Evolutionary conservation across 345 rosid species (phyloP).

Genomic region (Eutrema japonicum): DNA sequence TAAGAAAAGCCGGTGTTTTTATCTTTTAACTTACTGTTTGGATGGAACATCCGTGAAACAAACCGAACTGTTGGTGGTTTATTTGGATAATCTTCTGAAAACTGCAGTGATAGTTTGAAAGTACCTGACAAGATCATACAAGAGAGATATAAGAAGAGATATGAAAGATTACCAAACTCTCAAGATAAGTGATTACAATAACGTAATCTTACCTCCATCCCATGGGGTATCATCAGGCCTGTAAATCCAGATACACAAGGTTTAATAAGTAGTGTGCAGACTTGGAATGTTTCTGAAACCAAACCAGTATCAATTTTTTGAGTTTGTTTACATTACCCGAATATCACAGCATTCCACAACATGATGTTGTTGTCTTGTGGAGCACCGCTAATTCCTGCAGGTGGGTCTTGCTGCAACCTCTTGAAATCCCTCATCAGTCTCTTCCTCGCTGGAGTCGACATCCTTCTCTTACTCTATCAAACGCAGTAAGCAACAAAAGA

Average conservation of each 20-base stretch:
- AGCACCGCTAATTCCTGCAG: constrained; percentile 76
- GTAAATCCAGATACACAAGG: constrained; percentile 35
- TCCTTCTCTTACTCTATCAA: constrained; percentile 44
- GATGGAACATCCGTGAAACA: constrained; percentile 87
- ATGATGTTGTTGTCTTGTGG: constrained; percentile 72
- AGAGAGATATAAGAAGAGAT: neutral
- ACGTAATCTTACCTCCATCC: constrained; percentile 61
- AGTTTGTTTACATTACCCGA: constrained; percentile 50
- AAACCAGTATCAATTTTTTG: neutral
- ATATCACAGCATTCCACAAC: constrained; percentile 78
- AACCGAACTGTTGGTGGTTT: constrained; percentile 83
- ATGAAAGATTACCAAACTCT: neutral
- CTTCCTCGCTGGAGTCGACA: constrained; percentile 78
- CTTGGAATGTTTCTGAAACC: neutral
- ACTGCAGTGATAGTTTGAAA: constrained; percentile 75
- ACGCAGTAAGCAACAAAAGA: neutral
- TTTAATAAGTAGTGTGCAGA: constrained; percentile 4
- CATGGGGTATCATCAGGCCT: constrained; percentile 81
- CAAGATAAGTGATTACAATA: neutral
- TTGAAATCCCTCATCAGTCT: constrained; percentile 79
- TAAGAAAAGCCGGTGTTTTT: neutral
- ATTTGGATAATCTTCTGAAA: constrained; percentile 79
- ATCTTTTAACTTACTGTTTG: constrained; percentile 64
- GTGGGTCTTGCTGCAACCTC: constrained; percentile 78
- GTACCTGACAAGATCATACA: constrained; percentile 56